These are phyloP conservation scores for Bacidia gigantensis DNA, from an alignment of 495 filamentous ascomycete genomes.

Conservation along the genomic window DNA sequence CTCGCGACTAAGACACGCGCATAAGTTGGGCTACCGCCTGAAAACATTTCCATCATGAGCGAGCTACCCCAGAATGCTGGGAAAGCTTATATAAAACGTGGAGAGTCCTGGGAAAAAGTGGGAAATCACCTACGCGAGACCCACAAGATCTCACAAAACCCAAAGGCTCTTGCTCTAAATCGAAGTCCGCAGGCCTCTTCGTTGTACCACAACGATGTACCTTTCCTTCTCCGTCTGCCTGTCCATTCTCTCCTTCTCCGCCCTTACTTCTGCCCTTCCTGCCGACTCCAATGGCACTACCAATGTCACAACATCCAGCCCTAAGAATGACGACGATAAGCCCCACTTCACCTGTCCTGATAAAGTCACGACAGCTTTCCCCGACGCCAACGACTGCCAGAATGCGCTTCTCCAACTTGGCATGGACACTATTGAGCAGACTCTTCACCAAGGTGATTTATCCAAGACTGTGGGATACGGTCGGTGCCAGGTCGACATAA, in stretches of 20 bases:
- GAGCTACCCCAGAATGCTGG: neutral
- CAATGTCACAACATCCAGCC: neutral
- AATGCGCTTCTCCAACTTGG: neutral
- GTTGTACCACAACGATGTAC: neutral
- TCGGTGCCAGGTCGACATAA: neutral
- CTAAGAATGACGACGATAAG: neutral
- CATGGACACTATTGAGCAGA: neutral
- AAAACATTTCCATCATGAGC: neutral
- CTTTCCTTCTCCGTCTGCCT: neutral
- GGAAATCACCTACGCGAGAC: too few species aligned
- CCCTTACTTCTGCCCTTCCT: neutral
- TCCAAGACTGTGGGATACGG: neutral
- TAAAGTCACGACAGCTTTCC: neutral
- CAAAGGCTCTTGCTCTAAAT: neutral
- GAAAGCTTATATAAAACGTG: too few species aligned
- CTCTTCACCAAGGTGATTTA: neutral
- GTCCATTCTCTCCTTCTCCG: neutral
- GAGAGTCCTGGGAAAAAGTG: too few species aligned
- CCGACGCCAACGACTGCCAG: neutral
- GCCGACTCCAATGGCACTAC: slow-evolving; percentile 1
- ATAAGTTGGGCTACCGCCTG: neutral
- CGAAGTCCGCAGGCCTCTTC: neutral
- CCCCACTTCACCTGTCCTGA: neutral
- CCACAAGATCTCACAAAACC: neutral
- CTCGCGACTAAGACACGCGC: neutral